Conservation (phyloP, 352 stramenopile genomes). For the Phytopythium montanum region DNA sequence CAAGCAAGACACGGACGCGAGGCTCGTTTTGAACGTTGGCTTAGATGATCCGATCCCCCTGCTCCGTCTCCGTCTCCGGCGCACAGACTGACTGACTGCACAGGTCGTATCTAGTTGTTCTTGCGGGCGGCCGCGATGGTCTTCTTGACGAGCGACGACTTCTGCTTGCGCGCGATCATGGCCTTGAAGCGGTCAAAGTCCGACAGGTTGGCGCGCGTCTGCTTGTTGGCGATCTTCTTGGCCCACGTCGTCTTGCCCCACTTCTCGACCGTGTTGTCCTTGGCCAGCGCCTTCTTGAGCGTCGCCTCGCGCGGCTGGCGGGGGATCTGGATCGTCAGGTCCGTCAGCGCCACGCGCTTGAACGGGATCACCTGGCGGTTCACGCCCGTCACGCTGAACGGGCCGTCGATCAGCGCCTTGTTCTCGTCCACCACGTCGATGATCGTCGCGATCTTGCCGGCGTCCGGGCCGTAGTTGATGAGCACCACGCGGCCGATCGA, state of each 20-base stretch:
- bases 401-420: conserved; percentile 97
- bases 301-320: conserved; percentile 93
- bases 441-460: conserved; percentile 98
- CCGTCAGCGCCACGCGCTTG: conserved; percentile 96
- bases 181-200: conserved; percentile 99
- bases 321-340: conserved; percentile 95
- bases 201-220: conserved; percentile 90
- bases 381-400: conserved; percentile 94
- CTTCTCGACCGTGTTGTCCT: conserved; percentile 90
- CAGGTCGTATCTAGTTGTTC: conserved; percentile 55
- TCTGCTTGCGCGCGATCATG: conserved; percentile 99
- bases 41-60: conserved; percentile 7
- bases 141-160: conserved; percentile 94
- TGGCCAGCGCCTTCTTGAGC: conserved; percentile 89
- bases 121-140: conserved; percentile 72
- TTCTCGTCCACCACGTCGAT: conserved; percentile 99
- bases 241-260: conserved; percentile 96
- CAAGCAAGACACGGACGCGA: neutral
- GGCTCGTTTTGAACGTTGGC: conserved; percentile 8
- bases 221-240: conserved; percentile 98
- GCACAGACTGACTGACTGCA: conserved; percentile 5
- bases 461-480: conserved; percentile 98
- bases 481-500: conserved; percentile 98
- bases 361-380: conserved; percentile 98
- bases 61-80: neutral